Conservation (phyloP, 768 basidiomycete genomes). For the Termitomyces sp. region DNA sequence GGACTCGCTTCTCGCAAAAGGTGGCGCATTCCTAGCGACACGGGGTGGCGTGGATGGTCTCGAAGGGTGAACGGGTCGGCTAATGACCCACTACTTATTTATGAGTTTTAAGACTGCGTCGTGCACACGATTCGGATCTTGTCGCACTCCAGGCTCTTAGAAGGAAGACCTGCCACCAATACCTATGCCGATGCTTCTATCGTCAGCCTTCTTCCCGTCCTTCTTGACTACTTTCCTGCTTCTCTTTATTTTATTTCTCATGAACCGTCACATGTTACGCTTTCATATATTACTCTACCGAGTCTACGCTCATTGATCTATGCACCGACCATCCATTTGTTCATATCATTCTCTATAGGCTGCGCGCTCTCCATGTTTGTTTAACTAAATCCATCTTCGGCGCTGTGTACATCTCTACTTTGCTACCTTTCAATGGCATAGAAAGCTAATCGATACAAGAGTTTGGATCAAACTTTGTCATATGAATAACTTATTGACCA, state of each 20-base stretch:
- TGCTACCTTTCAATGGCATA: not conserved
- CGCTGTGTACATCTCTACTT: not conserved
- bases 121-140: not conserved
- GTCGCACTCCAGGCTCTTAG: not conserved
- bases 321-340: not conserved
- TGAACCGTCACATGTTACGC: not conserved
- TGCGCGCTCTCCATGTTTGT: not conserved
- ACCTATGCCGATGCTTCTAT: not conserved
- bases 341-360: not conserved
- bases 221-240: not conserved
- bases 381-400: not conserved
- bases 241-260: not conserved
- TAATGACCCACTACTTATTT: not conserved
- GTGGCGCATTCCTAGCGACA: conserved; percentile 18
- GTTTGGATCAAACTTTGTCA: not conserved
- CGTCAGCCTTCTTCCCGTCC: not conserved
- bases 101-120: not conserved
- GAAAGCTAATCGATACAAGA: not conserved
- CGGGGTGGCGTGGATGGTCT: conserved; percentile 7
- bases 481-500: not conserved
- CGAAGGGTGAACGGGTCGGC: conserved; percentile 4
- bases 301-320: not conserved
- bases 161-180: conserved; percentile 8
- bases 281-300: not conserved
- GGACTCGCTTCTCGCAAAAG: conserved; percentile 10